Evolutionary conservation across 2,329 filamentous ascomycete species (phyloP).

Genomic region (Fusarium irregulare): DNA sequence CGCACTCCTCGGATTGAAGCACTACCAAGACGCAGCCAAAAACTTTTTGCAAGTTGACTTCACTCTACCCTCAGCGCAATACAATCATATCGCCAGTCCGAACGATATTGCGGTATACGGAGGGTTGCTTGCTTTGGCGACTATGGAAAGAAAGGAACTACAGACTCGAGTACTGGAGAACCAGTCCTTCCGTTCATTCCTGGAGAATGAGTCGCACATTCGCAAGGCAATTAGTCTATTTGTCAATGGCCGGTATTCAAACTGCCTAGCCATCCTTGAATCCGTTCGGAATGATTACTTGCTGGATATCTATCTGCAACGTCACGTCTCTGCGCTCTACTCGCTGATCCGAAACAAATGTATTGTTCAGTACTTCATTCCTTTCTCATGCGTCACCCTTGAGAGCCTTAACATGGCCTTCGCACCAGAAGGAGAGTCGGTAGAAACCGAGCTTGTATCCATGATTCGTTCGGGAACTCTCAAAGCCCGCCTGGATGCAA

Average conservation of each 20-base stretch:
- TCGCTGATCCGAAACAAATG: constrained; percentile 85
- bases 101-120: constrained; percentile 96
- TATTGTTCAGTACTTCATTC: constrained; percentile 91
- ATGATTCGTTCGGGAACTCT: constrained; percentile 82
- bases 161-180: constrained; percentile 84
- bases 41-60: constrained; percentile 75
- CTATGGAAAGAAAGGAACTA: constrained; percentile 83
- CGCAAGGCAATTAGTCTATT: constrained; percentile 91
- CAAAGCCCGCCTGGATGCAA: constrained; percentile 84
- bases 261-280: constrained; percentile 84
- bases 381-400: constrained; percentile 88
- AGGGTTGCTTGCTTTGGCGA: constrained; percentile 87
- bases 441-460: constrained; percentile 78
- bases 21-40: constrained; percentile 72
- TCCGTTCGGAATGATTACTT: constrained; percentile 85
- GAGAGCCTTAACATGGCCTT: constrained; percentile 83
- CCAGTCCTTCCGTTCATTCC: constrained; percentile 81
- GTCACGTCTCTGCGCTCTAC: constrained; percentile 78
- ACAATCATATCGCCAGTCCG: constrained; percentile 78
- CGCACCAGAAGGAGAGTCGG: constrained; percentile 67
- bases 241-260: constrained; percentile 88
- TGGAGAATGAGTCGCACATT: constrained; percentile 94
- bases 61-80: constrained; percentile 61
- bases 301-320: constrained; percentile 87
- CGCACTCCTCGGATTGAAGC: constrained; percentile 59